Conservation (phyloP, 257 asterid genomes). For the Primulina huaijiensis region DNA sequence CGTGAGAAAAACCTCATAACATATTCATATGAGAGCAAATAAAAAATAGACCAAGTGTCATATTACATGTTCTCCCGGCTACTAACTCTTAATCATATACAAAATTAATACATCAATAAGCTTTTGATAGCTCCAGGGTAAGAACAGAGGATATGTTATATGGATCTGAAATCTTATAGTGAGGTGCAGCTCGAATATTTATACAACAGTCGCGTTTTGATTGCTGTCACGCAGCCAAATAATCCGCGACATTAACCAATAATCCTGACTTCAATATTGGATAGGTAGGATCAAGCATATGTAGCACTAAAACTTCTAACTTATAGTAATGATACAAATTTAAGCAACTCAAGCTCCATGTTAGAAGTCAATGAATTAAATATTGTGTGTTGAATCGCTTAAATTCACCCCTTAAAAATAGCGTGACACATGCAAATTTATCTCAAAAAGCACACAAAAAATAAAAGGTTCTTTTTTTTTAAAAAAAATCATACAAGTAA, state of each 20-base stretch:
- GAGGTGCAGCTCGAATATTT: not conserved
- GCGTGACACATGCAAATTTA: not conserved
- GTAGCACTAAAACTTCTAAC: not conserved
- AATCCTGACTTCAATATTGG: not conserved
- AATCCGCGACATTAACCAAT: no score
- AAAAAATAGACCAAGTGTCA: slow-evolving; percentile 16
- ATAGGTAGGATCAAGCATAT: not conserved
- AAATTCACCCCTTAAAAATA: not conserved
- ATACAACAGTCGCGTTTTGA: not conserved
- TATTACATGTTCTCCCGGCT: slow-evolving; percentile 9
- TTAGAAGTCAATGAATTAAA: not conserved
- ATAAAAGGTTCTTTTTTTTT: slow-evolving; percentile 1
- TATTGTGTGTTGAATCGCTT: no score
- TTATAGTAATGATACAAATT: no score
- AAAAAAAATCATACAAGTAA: not conserved
- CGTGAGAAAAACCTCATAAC: slow-evolving; percentile 11
- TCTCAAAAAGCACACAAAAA: not conserved
- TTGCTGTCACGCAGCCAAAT: not conserved
- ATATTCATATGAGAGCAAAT: slow-evolving; percentile 6
- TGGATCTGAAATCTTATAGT: not conserved
- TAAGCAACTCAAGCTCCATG: not conserved
- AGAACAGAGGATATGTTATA: not conserved
- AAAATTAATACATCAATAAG: slow-evolving; percentile 13
- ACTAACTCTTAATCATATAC: slow-evolving; percentile 4
- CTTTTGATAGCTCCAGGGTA: slow-evolving; percentile 9